Evolutionary conservation across 331 rosid species (phyloP), one percentile per base, ranked within the genome.

Genomic region (Ulmus americana): DNA sequence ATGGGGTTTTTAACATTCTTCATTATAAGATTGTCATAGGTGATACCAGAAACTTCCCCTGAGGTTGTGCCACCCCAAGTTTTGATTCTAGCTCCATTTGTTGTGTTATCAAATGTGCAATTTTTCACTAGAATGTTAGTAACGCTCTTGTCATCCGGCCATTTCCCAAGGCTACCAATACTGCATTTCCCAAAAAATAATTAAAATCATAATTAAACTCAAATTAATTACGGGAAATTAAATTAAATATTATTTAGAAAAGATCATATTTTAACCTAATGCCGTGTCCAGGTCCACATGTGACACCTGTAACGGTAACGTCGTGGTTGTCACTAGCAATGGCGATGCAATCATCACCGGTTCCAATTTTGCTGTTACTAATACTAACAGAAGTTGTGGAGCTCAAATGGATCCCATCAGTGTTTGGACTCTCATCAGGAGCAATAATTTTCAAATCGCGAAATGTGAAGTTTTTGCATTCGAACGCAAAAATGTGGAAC

Each of bases 271-370:
- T 28, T 28, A 28, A 77, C 85, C 85, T 82, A 11, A 90, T 75
- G 55, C 97, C 97, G 39, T 90, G 85, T 10, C 97, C 97, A 0
- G 97, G 97, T 44, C 94, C 90, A 11, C 97, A 90, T 0, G 73
- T 77, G 22, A 86, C 28, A 45, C 64, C 50, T 1, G 20, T 49
- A 61, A 86, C 42, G 8, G n/a, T 0, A 45, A 86, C 39, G 18
- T 73, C 58, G 6, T 57, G 39, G 52, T 53, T 1, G 14, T 80
- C 86, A 2, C 74, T 77, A n/a, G 85, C 95, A 2, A 90, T 28
- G 16, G 90, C 86, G 65, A 90, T 53, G 64, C 97, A 87, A 14
- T 83, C 95, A 11, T 83, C 95, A 0, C 97, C 95, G 0, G 95
- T 87, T 67, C 50, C 78, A 5, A 90, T 82, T 28, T 45, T 1